Conservation (phyloP, 2,329 filamentous ascomycete species). For the Ambrosiella beaveri region DNA sequence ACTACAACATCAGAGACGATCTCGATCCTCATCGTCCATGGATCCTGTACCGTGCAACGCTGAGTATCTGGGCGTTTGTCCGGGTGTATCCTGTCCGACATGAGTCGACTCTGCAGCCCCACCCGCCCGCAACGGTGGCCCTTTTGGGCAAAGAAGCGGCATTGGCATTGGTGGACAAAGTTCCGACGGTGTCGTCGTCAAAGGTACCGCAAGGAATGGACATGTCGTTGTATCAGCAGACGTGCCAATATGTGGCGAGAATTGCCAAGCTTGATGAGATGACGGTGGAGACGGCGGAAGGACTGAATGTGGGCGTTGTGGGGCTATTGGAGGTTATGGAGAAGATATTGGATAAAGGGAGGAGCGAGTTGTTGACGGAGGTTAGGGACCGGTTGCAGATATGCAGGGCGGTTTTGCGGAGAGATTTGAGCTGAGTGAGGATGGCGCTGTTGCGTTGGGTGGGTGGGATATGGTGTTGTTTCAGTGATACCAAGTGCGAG, state of each 20-base stretch:
- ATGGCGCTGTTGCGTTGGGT: too few relatives aligned
- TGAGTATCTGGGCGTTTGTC: conserved; percentile 79
- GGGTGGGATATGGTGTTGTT: not conserved
- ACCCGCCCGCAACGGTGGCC: conserved; percentile 3
- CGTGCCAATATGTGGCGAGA: conserved; percentile 4
- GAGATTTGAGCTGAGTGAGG: not conserved
- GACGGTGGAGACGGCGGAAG: conserved; percentile 40
- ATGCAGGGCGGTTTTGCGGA: conserved; percentile 4
- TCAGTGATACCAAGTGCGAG: not conserved
- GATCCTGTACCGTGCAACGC: conserved; percentile 74
- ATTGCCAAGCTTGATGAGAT: conserved; percentile 56
- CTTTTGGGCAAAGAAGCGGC: not conserved
- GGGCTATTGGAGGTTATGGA: conserved; percentile 7
- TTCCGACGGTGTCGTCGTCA: not conserved
- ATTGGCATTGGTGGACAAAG: too few relatives aligned
- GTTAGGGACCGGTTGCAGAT: conserved; percentile 7
- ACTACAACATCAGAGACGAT: conserved; percentile 61
- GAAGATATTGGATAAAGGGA: conserved; percentile 1
- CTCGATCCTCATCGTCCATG: conserved; percentile 71
- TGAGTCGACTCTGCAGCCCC: conserved; percentile 2
- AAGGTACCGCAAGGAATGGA: not conserved
- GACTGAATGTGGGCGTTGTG: not conserved
- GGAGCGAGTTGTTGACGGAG: conserved; percentile 7
- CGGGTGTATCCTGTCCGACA: conserved; percentile 6
- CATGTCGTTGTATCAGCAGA: not conserved